Evolutionary conservation across 768 basidiomycete genomes (phyloP).

Genomic region (Russula sp.): DNA sequence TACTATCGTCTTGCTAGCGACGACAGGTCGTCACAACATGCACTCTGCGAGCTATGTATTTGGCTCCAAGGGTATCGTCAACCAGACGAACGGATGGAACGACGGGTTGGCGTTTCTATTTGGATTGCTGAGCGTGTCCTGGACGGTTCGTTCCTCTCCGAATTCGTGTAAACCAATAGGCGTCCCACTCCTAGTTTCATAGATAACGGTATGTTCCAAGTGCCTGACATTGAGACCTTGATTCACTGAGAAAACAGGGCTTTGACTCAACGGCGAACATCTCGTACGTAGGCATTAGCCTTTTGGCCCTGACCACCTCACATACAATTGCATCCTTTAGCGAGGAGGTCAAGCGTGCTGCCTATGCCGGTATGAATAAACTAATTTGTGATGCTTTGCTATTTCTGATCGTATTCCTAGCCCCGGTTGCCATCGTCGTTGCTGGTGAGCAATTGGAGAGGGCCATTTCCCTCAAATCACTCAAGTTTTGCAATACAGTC

Average conservation of each 20-base stretch:
- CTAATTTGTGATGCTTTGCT: too few species aligned
- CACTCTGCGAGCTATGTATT: conserved; percentile 78
- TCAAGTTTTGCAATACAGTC: conserved; percentile 60
- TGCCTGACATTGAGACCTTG: not conserved
- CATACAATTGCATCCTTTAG: conserved; percentile 31
- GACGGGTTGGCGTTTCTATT: conserved; percentile 79
- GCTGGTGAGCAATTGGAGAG: conserved; percentile 3
- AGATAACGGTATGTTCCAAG: conserved; percentile 50
- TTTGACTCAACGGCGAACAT: conserved; percentile 81
- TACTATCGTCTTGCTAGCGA: conserved; percentile 77
- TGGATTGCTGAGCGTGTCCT: conserved; percentile 80
- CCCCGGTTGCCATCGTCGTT: conserved; percentile 17
- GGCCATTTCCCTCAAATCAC: conserved; percentile 37
- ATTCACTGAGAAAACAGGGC: conserved; percentile 39
- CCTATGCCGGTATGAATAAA: conserved; percentile 52
- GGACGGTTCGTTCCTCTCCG: conserved; percentile 52
- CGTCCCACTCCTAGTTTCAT: not conserved
- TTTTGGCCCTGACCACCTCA: not conserved
- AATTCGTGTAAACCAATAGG: not conserved
- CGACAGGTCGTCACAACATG: conserved; percentile 70
- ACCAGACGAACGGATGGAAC: conserved; percentile 76
- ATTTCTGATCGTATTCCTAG: conserved; percentile 8
- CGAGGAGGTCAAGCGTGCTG: conserved; percentile 75
- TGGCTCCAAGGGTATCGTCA: conserved; percentile 63
- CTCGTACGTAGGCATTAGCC: conserved; percentile 43